phyloP scores from a whole-genome alignment of 441 rosid genomes.

The Capsella rubella region DNA sequence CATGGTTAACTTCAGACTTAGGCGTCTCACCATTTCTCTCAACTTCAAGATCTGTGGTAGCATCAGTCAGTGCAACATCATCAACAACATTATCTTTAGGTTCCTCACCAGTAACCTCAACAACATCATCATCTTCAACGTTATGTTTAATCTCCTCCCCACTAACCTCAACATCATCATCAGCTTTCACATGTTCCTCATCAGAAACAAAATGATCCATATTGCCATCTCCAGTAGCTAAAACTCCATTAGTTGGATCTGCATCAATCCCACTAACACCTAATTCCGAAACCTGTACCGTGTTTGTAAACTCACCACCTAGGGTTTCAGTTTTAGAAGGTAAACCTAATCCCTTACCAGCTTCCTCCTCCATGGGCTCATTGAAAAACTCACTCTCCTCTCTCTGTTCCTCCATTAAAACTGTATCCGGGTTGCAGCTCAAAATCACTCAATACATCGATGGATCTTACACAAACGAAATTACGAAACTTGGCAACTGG shows the following conservation, averaged over 20 bases:
- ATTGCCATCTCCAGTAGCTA: slow-evolving; percentile 23
- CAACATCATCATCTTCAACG: slow-evolving; percentile 4
- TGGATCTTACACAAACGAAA: background rate
- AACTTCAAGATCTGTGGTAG: background rate
- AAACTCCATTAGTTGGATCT: slow-evolving; percentile 39
- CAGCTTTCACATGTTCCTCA: background rate
- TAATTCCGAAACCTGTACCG: slow-evolving; percentile 54
- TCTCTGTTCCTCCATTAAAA: slow-evolving; percentile 56
- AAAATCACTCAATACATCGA: slow-evolving; percentile 21
- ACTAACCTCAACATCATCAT: slow-evolving; percentile 12
- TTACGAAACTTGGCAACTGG: background rate
- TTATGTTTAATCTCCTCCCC: background rate
- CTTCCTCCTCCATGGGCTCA: slow-evolving; percentile 44
- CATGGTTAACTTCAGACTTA: background rate
- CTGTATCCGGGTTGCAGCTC: slow-evolving; percentile 22
- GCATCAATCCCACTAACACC: slow-evolving; percentile 44
- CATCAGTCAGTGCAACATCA: slow-evolving; percentile 2
- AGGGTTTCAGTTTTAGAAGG: slow-evolving; percentile 19
- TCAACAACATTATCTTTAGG: background rate
- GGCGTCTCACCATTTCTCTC: background rate
- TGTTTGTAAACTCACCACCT: background rate
- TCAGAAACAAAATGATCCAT: background rate
- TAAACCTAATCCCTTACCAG: slow-evolving; percentile 34
- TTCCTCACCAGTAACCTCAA: background rate
- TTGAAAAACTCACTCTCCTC: slow-evolving; percentile 45